Percentiles rank a stretch among this genome's conserved stretches.
phyloP scores from a whole-genome alignment of 2,329 filamentous ascomycete species.

The Claviceps paspali region DNA sequence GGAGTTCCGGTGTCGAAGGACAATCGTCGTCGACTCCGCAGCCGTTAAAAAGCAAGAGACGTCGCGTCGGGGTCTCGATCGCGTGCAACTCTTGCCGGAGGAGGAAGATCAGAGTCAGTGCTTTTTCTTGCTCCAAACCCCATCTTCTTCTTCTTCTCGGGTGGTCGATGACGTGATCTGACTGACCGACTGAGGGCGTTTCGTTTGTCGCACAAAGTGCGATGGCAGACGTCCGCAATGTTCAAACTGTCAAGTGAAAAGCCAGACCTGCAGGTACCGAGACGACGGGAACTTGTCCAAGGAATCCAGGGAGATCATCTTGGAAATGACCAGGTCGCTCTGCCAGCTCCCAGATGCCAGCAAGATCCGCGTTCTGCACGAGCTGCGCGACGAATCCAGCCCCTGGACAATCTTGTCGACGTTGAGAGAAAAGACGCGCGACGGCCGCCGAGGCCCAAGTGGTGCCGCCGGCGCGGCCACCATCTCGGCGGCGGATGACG shows the following conservation, averaged over 20 bases:
- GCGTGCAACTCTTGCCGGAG: slow-evolving; percentile 12
- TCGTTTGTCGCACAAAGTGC: slow-evolving; percentile 6
- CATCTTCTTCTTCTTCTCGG: too few species aligned
- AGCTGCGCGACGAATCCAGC: slow-evolving; percentile 11
- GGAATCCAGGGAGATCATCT: slow-evolving; percentile 4
- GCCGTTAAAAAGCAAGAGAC: slow-evolving; percentile 7
- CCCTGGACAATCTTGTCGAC: slow-evolving; percentile 9
- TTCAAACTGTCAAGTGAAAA: slow-evolving; percentile 8
- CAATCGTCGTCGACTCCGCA: background rate
- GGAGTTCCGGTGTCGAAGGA: background rate
- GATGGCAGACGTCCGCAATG: slow-evolving; percentile 10
- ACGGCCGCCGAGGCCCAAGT: background rate
- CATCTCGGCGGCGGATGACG: background rate
- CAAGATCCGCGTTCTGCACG: slow-evolving; percentile 9
- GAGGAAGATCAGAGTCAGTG: slow-evolving; percentile 11
- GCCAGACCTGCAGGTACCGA: slow-evolving; percentile 8
- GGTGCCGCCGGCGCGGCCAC: background rate
- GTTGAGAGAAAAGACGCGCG: slow-evolving; percentile 6
- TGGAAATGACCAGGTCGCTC: slow-evolving; percentile 14
- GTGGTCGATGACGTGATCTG: too few species aligned
- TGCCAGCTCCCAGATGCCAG: slow-evolving; percentile 9
- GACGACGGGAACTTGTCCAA: slow-evolving; percentile 7
- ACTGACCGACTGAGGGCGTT: background rate
- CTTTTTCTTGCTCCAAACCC: background rate
- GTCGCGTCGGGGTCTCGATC: slow-evolving; percentile 11